These are phyloP conservation scores for Lepidium campestre DNA, from an alignment of 441 rosid genomes.

Conservation along the genomic window DNA sequence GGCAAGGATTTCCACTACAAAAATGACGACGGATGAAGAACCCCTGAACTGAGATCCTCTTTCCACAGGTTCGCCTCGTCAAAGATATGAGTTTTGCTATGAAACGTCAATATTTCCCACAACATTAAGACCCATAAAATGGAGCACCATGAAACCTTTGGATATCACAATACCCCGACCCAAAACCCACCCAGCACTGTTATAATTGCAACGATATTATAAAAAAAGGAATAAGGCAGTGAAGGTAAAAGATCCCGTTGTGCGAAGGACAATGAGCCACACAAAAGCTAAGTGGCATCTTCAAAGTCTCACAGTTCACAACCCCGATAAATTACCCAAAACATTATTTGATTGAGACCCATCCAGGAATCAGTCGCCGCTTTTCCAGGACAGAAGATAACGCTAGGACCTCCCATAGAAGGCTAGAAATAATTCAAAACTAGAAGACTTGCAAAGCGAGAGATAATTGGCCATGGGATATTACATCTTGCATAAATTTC, in stretches of 20 bases:
- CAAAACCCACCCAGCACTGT: background rate
- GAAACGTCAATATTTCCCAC: background rate
- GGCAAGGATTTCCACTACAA: conserved; percentile 61
- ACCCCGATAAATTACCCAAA: background rate
- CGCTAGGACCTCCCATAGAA: conserved; percentile 25
- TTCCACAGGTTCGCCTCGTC: conserved; percentile 46
- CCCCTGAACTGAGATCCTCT: conserved; percentile 40
- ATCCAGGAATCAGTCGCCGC: too few relatives aligned
- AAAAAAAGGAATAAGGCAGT: background rate
- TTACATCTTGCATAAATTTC: conserved; percentile 99
- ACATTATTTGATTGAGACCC: background rate
- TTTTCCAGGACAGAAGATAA: background rate
- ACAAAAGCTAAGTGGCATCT: background rate
- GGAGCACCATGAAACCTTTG: background rate
- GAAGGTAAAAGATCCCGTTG: background rate
- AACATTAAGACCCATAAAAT: background rate
- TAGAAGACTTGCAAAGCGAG: conserved; percentile 50
- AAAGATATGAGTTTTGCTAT: background rate
- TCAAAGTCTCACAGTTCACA: background rate
- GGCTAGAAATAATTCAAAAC: conserved; percentile 42
- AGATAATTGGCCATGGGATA: conserved; percentile 57
- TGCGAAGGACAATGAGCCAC: background rate
- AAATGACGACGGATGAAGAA: conserved; percentile 41
- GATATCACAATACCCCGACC: background rate
- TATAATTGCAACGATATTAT: background rate